Conservation (phyloP, 2,329 filamentous ascomycete species). For the Alternaria ventricosa region DNA sequence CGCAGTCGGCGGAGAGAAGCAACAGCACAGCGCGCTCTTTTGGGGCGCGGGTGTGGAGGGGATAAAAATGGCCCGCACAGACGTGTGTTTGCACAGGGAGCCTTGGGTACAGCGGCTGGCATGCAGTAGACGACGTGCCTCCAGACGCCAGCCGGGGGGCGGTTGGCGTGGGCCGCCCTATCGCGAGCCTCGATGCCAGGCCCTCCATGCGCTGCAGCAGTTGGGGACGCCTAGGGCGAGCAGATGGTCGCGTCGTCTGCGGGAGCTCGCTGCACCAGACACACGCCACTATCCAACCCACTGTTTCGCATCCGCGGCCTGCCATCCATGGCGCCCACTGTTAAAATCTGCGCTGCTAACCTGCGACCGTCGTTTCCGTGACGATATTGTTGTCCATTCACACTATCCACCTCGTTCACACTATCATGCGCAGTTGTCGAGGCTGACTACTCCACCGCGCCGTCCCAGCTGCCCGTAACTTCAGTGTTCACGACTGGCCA, state of each 20-base stretch:
- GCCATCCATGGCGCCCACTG: neutral
- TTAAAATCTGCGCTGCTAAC: neutral
- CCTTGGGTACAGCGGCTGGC: constrained; percentile 18
- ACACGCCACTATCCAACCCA: constrained; percentile 26
- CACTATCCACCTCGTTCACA: neutral
- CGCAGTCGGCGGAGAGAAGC: neutral
- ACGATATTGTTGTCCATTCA: neutral
- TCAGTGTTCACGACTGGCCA: neutral
- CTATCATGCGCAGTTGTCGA: neutral
- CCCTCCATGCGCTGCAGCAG: constrained; percentile 2
- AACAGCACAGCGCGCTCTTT: constrained; percentile 14
- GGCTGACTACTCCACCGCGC: constrained; percentile 11
- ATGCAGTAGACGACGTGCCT: constrained; percentile 8
- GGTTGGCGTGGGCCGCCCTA: constrained; percentile 16
- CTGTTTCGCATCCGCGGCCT: constrained; percentile 32
- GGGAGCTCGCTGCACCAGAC: constrained; percentile 15
- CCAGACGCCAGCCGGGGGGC: constrained; percentile 21
- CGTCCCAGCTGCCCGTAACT: neutral
- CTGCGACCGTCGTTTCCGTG: neutral
- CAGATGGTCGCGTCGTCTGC: constrained; percentile 17
- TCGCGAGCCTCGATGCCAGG: constrained; percentile 6
- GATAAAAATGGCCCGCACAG: constrained; percentile 33
- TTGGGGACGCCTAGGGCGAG: constrained; percentile 22
- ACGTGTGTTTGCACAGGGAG: constrained; percentile 14
- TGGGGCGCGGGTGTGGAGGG: constrained; percentile 24